These are phyloP conservation scores for Betula pendula DNA, from an alignment of 306 rosid species.

Conservation along the genomic window DNA sequence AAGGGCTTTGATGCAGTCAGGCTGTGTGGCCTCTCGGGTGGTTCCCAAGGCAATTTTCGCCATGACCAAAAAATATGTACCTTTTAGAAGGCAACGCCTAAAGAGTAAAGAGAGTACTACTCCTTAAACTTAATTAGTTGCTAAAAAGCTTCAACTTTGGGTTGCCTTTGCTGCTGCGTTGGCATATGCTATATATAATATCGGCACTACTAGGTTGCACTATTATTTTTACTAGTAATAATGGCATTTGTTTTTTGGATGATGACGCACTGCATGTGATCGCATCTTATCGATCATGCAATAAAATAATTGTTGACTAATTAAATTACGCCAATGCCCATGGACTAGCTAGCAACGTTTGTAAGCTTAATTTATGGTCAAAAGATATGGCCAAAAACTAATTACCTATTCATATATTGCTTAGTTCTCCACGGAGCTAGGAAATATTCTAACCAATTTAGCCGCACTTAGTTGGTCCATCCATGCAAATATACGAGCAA, in stretches of 20 bases:
- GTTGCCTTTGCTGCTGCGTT: background rate
- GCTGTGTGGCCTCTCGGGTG: constrained; percentile 53
- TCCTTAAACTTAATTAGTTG: too few relatives aligned
- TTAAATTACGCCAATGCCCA: background rate
- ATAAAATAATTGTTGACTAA: background rate
- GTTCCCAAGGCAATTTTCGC: constrained; percentile 69
- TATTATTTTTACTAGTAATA: background rate
- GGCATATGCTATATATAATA: background rate
- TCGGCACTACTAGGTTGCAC: background rate
- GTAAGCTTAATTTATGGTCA: too few relatives aligned
- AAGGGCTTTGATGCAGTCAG: constrained; percentile 76
- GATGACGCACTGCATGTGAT: background rate
- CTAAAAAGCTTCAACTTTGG: background rate
- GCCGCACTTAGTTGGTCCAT: too few relatives aligned
- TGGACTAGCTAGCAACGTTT: background rate
- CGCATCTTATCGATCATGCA: background rate
- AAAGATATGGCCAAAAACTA: too few relatives aligned
- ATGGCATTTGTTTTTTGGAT: background rate
- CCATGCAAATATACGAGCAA: too few relatives aligned
- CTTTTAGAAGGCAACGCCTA: background rate
- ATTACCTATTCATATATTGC: too few relatives aligned
- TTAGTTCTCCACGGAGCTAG: too few relatives aligned
- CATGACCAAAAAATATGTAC: constrained; percentile 27
- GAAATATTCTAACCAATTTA: too few relatives aligned
- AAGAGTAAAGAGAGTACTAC: too few relatives aligned